Evolutionary conservation across 2,329 filamentous ascomycete genomes (phyloP), one percentile per base, ranked within the genome.

Genomic region (Alternaria novae-zelandiae): DNA sequence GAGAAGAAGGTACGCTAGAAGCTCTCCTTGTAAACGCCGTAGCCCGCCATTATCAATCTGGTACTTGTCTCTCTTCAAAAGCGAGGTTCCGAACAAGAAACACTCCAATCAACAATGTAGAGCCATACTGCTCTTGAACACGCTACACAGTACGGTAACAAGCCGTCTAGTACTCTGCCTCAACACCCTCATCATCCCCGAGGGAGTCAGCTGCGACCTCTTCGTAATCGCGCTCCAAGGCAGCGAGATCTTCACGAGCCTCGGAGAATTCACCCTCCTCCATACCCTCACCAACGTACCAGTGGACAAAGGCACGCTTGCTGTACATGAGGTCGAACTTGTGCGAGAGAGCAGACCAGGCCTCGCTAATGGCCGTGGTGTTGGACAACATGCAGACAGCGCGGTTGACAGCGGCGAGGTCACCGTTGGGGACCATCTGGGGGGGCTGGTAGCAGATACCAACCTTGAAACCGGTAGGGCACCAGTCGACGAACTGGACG

Each of bases 291-390:
- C 96, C 96, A 80, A 99, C 96, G 79, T 98, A 99, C 96, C 96
- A 99, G 86, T 99, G 96, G 71, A 99, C 96, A 85, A 99, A 99
- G 68, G 96, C 96, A 87, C 96, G 96, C 91, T 99, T 99, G 83
- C 93, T 96, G 90, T 98, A 97, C 96, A 99, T 99, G 82, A 99
- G 93, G 81, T 99, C 96, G 87, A 99, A 99, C 87, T 99, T 99
- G 89, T 91, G 89, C 67, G 94, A 96, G 70, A 99, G 89, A 72
- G 94, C 94, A 69, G 92, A 94, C 96, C 96, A 99, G 69, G 96
- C 96, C 86, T 98, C 95, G 79, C 95, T 92, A 78, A 99, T 99
- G 79, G 96, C 95, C 57, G 96, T 99, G 76, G 96, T 99, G 89
- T 99, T 96, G 85, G 92, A 95, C 69, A 99, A 87, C 96, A 99